Conservation (phyloP, 2,329 filamentous ascomycete species). For the Fusarium circinatum region DNA sequence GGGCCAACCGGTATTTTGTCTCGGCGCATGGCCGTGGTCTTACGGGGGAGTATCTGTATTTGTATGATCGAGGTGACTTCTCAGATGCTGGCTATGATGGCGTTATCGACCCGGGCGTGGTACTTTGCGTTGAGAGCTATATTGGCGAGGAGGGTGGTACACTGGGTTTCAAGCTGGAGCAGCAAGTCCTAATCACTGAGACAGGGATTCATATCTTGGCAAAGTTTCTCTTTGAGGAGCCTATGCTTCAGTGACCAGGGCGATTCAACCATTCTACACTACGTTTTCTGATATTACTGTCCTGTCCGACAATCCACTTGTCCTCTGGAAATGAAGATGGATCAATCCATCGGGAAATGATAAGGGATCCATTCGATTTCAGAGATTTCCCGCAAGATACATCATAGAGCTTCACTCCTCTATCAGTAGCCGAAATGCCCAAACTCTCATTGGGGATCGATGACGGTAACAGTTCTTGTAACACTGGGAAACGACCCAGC, state of each 20-base stretch:
- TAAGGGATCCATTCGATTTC: not conserved
- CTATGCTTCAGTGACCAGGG: not conserved
- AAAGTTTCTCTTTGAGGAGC: not conserved
- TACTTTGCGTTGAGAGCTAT: slow-evolving; percentile 4
- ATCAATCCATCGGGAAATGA: not conserved
- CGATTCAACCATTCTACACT: not conserved
- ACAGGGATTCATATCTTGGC: not conserved
- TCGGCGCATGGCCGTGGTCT: slow-evolving; percentile 6
- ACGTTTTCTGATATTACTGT: not conserved
- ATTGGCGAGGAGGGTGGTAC: not conserved
- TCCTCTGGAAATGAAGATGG: not conserved
- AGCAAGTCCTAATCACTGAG: slow-evolving; percentile 7
- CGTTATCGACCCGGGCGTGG: slow-evolving; percentile 1
- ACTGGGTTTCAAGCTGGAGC: slow-evolving; percentile 15
- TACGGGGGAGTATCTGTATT: slow-evolving; percentile 5
- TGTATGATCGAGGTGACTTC: not conserved
- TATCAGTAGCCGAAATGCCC: not conserved
- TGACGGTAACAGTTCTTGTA: not conserved
- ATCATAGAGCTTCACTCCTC: not conserved
- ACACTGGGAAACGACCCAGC: not conserved
- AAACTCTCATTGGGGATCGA: not conserved
- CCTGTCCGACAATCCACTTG: not conserved
- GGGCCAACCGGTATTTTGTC: slow-evolving; percentile 2
- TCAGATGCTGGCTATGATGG: slow-evolving; percentile 7
- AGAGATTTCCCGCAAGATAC: slow-evolving; percentile 3